Base-by-base conservation (phyloP, 768 basidiomycete species). In the Obba rivulosa region DNA sequence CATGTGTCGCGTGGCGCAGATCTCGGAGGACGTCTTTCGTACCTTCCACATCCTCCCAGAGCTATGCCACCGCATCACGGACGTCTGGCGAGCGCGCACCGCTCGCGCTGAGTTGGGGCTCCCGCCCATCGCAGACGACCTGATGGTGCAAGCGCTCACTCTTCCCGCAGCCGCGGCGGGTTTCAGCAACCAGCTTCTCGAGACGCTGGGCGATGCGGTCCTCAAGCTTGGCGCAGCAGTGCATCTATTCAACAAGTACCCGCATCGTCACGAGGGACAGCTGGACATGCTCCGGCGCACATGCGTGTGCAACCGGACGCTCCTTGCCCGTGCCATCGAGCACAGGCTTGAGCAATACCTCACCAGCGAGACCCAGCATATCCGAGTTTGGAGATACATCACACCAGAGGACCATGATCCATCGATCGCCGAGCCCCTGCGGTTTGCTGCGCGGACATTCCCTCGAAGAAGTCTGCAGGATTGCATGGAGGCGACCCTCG, bases 121-220 rank as follows among this genome's bases (percentile, higher is more conserved):
- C 18, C 86, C 87, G 2, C 65, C 75, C 1, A 78, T 92, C 42
- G 54, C 62, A 2, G 74, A 77, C 31, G 69, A 79, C 35, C 69
- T 79, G 7, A 72, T 92, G 39, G 71, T 82, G 2, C 83, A 92
- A 59, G 88, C 87, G 4, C 74, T 88, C 20, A 91, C 88, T 1
- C 68, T 91, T 10, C 92, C 92, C 1, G 73, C 73, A 31, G 75
- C 84, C 5, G 60, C 59, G 28, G 74, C 79, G 7, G 75, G 77
- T 8, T 90, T 79, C 67, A 88, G 76, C 64, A 94, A 93, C 53
- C 89, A 95, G 58, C 80, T 88, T 0, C 63, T 94, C 47, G 92
- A 95, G 63, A 92, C 90, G 0, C 70, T 94, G 7, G 92, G 92
- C 8, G 92, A 95, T 59, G 79, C 85, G 0, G 87, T 92, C 1